A percentile compares a stretch with the other conserved stretches of the same genome.
These are phyloP conservation scores for Podila clonocystis DNA, from an alignment of 192 early-diverging fungal species.

Conservation along the genomic window DNA sequence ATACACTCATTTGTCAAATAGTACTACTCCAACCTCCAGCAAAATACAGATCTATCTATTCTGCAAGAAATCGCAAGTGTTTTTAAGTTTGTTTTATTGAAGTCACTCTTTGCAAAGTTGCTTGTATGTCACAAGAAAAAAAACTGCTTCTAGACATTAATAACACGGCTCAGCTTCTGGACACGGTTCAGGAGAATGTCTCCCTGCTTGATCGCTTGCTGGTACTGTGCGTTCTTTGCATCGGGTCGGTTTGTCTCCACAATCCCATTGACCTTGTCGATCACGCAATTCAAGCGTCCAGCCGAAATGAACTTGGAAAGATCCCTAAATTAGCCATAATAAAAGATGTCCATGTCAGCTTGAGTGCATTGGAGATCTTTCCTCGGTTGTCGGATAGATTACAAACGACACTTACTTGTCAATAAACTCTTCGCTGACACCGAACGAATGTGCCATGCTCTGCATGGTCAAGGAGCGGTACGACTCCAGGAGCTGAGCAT, in stretches of 20 bases:
- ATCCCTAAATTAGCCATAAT: constrained; percentile 66
- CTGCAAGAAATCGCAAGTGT: not conserved
- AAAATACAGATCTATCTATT: not conserved
- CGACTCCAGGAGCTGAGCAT: constrained; percentile 95
- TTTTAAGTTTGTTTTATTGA: not conserved
- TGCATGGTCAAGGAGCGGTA: constrained; percentile 94
- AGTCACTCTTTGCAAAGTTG: not conserved
- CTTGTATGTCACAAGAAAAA: not conserved
- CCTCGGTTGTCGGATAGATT: not conserved
- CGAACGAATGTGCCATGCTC: constrained; percentile 97
- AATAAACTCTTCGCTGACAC: constrained; percentile 94
- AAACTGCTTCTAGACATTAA: constrained; percentile 73
- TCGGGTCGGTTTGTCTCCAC: constrained; percentile 99
- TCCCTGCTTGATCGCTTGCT: constrained; percentile 95
- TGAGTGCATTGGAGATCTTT: not conserved
- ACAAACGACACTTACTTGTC: constrained; percentile 73
- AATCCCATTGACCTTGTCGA: constrained; percentile 98
- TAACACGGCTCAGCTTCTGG: constrained; percentile 95
- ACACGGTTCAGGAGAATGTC: constrained; percentile 94
- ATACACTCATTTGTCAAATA: constrained; percentile 12
- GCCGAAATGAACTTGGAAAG: constrained; percentile 94
- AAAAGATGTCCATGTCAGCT: not conserved
- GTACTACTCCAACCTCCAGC: not conserved
- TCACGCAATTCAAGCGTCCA: constrained; percentile 96
- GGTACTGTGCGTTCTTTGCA: constrained; percentile 99